These are phyloP conservation scores for Rubia yunnanensis DNA, from an alignment of 257 asterid species.

Conservation along the genomic window DNA sequence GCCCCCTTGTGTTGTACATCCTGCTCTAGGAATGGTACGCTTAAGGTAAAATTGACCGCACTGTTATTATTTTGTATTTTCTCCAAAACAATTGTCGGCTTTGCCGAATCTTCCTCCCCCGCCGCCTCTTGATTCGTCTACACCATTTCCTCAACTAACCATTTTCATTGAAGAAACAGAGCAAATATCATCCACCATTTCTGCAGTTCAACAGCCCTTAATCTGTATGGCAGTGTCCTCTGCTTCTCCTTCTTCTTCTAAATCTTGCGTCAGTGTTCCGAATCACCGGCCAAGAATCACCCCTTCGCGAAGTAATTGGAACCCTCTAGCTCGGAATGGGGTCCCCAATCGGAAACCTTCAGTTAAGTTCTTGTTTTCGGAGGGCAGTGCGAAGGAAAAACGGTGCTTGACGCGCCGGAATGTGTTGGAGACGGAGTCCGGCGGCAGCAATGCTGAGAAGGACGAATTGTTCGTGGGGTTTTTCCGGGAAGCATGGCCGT, in stretches of 20 bases:
- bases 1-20: background rate
- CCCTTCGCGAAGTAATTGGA: constrained; percentile 13
- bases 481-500: constrained; percentile 90
- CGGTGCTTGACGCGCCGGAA: constrained; percentile 16
- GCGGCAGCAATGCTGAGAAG: constrained; percentile 22
- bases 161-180: background rate
- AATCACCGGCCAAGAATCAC: constrained; percentile 10
- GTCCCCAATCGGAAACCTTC: constrained; percentile 17
- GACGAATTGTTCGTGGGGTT: constrained; percentile 75
- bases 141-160: background rate
- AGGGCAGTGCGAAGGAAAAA: constrained; percentile 16
- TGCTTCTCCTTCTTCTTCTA: constrained; percentile 15
- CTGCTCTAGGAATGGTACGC: background rate
- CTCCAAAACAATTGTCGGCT: background rate
- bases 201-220: background rate
- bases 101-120: background rate
- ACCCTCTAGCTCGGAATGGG: constrained; percentile 8
- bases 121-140: background rate
- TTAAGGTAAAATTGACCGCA: background rate
- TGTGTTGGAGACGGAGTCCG: constrained; percentile 31
- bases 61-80: background rate
- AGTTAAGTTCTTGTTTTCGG: constrained; percentile 5
- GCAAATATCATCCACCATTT: background rate
- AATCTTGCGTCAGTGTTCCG: constrained; percentile 28
- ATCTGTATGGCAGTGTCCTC: constrained; percentile 36